Evolutionary conservation across 768 basidiomycete genomes (phyloP).

Genomic region (Trametes villosa): DNA sequence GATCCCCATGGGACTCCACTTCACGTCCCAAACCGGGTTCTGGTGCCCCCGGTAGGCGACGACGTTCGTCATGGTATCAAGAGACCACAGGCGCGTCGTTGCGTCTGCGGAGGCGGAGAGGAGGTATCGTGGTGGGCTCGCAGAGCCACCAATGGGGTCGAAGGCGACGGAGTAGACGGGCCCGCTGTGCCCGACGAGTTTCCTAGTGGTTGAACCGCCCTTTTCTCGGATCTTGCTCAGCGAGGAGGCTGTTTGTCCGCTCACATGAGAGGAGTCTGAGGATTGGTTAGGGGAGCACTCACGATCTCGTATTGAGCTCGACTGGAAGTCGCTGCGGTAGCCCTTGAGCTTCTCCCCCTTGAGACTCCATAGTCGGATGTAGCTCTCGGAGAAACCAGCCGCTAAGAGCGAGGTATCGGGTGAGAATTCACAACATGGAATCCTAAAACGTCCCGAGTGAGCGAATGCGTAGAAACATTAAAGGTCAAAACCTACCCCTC

Average conservation of each 20-base stretch:
- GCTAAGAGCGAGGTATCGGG: slow-evolving; percentile 91
- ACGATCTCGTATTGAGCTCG: slow-evolving; percentile 73
- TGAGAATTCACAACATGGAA: slow-evolving; percentile 88
- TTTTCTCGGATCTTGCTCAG: slow-evolving; percentile 75
- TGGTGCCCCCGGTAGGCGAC: slow-evolving; percentile 95
- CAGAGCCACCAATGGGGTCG: slow-evolving; percentile 88
- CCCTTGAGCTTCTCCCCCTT: slow-evolving; percentile 89
- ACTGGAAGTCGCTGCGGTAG: slow-evolving; percentile 73
- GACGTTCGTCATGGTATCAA: slow-evolving; percentile 92
- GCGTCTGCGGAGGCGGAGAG: slow-evolving; percentile 93
- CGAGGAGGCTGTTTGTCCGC: slow-evolving; percentile 52
- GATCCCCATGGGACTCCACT: slow-evolving; percentile 98
- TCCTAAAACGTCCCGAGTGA: slow-evolving; percentile 50
- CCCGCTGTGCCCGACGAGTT: slow-evolving; percentile 95
- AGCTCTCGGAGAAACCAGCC: slow-evolving; percentile 94
- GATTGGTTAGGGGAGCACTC: slow-evolving; percentile 32
- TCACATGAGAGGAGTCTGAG: background rate
- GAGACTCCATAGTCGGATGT: slow-evolving; percentile 91
- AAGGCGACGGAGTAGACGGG: slow-evolving; percentile 95
- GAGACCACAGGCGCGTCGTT: slow-evolving; percentile 90
- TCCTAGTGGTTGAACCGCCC: slow-evolving; percentile 85
- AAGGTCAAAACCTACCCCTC: slow-evolving; percentile 71
- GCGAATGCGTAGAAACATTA: background rate
- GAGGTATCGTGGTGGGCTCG: slow-evolving; percentile 82
- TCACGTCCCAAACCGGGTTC: slow-evolving; percentile 98